Evolutionary conservation across 805 yeast species (phyloP), one percentile per base, ranked within the genome.

Genomic region (Wickerhamiella kurtzmanii): DNA sequence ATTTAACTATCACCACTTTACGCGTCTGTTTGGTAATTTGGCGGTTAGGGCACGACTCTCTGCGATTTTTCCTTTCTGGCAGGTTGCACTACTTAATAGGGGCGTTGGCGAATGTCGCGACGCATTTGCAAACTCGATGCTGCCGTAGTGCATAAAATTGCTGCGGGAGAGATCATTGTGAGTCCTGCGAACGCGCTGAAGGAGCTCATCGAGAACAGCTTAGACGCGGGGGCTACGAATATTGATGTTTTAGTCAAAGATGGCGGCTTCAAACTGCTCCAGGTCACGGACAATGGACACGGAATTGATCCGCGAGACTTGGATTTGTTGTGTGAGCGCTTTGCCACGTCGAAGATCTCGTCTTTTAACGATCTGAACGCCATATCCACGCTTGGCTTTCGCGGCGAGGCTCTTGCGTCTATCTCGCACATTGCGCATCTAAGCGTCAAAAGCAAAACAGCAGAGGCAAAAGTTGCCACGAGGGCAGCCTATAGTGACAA

Each of bases 391-490:
- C 86, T 86, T 61, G 98, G 98, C 3, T 92, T 92, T 61, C 71
- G 98, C 47, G 98, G 98, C 15, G 98, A 92, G 63, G 98, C 98
- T 0, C 68, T 92, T 43, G 96, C 97, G 1, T 80, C 92, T 59
- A 88, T 92, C 5, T 86, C 96, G 0, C 96, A 89, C 58, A 80
- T 92, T 18, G 73, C 96, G 0, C 80, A 87, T 48, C 66, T 92
- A 1, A 72, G 85, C 0, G 94, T 92, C 4, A 72, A 79, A 1
- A 84, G 96, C 0, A 87, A 83, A 62, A 76, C 82, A 0, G 57
- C 53, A 4, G 71, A 65, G 1, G 73, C 79, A 1, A 65, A 72
- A 0, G 73, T 85, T 57, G 96, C 95, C 0, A 81, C 82, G 75
- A 76, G 64, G 43, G 77, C 83, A 0, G 66, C 64, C n/a, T 89